Conservation (phyloP, 2,329 filamentous ascomycete species). For the Fusarium tricinctum region DNA sequence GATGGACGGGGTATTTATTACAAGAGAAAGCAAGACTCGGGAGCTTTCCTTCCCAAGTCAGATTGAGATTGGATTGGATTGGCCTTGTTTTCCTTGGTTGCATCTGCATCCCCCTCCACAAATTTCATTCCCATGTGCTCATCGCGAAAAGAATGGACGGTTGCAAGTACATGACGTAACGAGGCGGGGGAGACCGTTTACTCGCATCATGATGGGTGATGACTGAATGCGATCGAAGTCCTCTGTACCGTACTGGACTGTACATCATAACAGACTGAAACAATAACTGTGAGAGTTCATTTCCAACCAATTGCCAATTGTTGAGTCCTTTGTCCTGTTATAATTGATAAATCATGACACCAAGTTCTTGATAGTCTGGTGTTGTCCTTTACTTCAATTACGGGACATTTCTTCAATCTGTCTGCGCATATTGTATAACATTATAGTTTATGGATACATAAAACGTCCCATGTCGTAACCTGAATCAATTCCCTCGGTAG, state of each 20-base stretch:
- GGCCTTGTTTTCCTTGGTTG: conserved; percentile 31
- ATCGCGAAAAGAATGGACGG: conserved; percentile 34
- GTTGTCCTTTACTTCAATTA: background rate
- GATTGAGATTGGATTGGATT: conserved; percentile 15
- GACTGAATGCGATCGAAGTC: conserved; percentile 16
- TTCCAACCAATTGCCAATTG: conserved; percentile 1
- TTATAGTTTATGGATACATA: too few species aligned
- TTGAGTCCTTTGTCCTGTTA: background rate
- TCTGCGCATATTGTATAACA: background rate
- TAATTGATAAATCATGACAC: conserved; percentile 1
- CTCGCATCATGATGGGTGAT: conserved; percentile 35
- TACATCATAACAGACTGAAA: background rate
- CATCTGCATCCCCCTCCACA: conserved; percentile 8
- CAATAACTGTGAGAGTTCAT: background rate
- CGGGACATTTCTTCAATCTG: background rate
- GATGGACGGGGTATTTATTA: conserved; percentile 44
- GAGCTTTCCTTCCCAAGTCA: conserved; percentile 19
- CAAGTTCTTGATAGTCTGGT: background rate
- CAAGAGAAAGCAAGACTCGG: conserved; percentile 3
- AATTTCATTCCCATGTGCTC: conserved; percentile 37
- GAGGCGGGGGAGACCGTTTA: conserved; percentile 35
- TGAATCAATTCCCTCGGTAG: conserved; percentile 6
- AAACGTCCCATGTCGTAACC: conserved; percentile 19
- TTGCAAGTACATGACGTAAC: conserved; percentile 51
- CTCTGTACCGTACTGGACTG: background rate